Base-by-base conservation (phyloP, 257 asterid species). In the Nicotiana knightiana region DNA sequence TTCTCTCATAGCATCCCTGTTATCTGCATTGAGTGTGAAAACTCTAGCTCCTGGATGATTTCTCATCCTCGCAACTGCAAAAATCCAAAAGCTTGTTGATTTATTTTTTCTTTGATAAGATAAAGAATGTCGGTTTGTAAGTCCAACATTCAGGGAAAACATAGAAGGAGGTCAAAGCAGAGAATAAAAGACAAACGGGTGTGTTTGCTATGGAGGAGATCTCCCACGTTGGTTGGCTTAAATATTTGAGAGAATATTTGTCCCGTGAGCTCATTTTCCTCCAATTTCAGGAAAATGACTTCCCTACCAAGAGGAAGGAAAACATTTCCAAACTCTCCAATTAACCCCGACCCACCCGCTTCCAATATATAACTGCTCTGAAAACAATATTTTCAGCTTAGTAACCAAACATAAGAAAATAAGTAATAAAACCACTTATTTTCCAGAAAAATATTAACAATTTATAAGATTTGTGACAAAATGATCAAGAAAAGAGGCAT, bases 61-160 rank as follows among this genome's bases (percentile, higher is more conserved):
- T 83, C 88, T 92, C 95, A 95, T 79, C 86, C 97, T 88, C 64
- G 94, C 94, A 87, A 93, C 98, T 93, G 94, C 83, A 51, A 73
- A 78, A 70, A 43, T 28, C 21, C 26, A 48, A 61, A 58, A 61
- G 0, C 58, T 21, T 13, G 16, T 61, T 21, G 62, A 26, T 9
- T 73, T 26, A 46, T 13, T 48, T 12, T 24, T 24, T 11, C 39
- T 71, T 70, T 12, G 15, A 6, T 1, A 15, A 73, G 39, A 30
- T 73, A 73, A n/a, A 46, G 62, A 12, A 48, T 6, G 24, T 6
- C 13, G 61, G 78, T 21, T 24, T 21, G 4, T 13, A 79, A 59
- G 71, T 59, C 15, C 73, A 39, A 61, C 59, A 78, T 21, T 37
- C 39, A 18, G 21, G 26, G 21, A 26, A 43, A 57, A 59, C 67